A percentile compares a stretch with the other conserved stretches of the same genome.
Evolutionary conservation across 2,329 filamentous ascomycete species (phyloP).

Genomic region (Herpotrichia juniperi): DNA sequence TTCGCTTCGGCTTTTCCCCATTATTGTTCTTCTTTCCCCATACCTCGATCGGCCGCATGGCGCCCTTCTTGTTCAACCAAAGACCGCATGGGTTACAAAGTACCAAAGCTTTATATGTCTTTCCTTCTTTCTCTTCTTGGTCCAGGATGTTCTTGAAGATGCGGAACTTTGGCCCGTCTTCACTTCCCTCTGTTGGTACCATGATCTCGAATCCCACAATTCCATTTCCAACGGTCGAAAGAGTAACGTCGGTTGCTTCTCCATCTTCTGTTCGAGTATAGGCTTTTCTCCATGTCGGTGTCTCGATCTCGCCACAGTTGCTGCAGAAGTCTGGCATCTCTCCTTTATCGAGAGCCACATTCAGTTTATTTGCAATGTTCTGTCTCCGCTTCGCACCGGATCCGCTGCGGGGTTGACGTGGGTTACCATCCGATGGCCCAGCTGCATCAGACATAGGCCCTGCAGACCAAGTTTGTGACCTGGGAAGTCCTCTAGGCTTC

Average conservation of each 20-base stretch:
- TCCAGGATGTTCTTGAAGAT: constrained; percentile 77
- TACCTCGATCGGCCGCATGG: constrained; percentile 79
- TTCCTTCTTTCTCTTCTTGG: constrained; percentile 65
- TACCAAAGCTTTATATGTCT: constrained; percentile 70
- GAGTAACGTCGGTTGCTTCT: constrained; percentile 71
- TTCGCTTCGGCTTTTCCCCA: constrained; percentile 46
- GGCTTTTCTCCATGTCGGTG: constrained; percentile 93
- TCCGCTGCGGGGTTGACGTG: constrained; percentile 48
- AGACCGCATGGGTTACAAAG: constrained; percentile 97
- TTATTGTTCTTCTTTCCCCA: constrained; percentile 68
- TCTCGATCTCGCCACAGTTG: constrained; percentile 95
- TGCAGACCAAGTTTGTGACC: constrained; percentile 46
- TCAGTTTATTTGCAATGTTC: constrained; percentile 62
- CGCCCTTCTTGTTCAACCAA: constrained; percentile 88
- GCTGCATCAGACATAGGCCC: constrained; percentile 42
- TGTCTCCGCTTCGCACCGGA: constrained; percentile 70
- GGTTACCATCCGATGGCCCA: constrained; percentile 24
- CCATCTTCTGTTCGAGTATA: constrained; percentile 80
- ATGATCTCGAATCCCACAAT: constrained; percentile 55
- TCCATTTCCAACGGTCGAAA: constrained; percentile 74
- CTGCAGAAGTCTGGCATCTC: constrained; percentile 86
- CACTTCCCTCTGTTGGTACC: constrained; percentile 56
- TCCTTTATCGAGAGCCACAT: constrained; percentile 71
- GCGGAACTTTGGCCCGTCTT: constrained; percentile 70
- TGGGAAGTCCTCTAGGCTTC: constrained; percentile 36